phyloP scores from a whole-genome alignment of 2,329 filamentous ascomycete genomes.

The Alternaria gaisen region DNA sequence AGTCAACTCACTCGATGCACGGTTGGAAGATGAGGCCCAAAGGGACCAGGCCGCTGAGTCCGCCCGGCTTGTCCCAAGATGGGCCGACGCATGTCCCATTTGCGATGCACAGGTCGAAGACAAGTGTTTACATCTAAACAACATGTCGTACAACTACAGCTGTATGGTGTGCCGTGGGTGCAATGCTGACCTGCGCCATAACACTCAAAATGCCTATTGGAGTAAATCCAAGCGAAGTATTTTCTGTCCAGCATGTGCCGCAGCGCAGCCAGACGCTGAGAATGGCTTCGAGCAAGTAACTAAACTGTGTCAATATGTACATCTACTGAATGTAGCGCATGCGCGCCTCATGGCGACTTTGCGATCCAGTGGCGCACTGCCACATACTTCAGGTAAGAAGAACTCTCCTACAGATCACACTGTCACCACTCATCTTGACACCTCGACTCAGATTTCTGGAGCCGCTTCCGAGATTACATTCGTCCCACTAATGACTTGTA shows the following conservation, averaged over 20 bases:
- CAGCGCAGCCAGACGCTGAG: conserved; percentile 64
- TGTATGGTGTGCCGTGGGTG: conserved; percentile 79
- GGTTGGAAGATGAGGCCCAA: conserved; percentile 48
- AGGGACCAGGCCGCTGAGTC: conserved; percentile 54
- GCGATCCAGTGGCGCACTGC: conserved; percentile 80
- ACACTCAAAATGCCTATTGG: conserved; percentile 75
- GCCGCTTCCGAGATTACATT: conserved; percentile 41
- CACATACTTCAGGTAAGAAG: conserved; percentile 70
- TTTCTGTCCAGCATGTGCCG: conserved; percentile 74
- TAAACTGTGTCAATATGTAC: conserved; percentile 93
- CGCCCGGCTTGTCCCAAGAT: conserved; percentile 55
- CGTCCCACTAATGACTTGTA: conserved; percentile 47
- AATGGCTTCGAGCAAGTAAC: conserved; percentile 78
- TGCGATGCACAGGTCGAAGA: conserved; percentile 94
- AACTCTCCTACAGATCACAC: conserved; percentile 23
- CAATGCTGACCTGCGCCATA: conserved; percentile 73
- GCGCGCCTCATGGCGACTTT: conserved; percentile 89
- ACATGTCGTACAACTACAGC: conserved; percentile 82
- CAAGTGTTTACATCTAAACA: conserved; percentile 80
- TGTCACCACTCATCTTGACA: conserved; percentile 44
- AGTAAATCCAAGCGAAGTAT: conserved; percentile 73
- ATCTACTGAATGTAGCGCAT: conserved; percentile 88
- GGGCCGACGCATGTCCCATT: conserved; percentile 77
- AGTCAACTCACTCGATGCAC: conserved; percentile 78
- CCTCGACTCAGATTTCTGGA: conserved; percentile 40